A percentile compares a stretch with the other conserved stretches of the same genome.
Conservation (phyloP, 2,329 filamentous ascomycete species). For the Arthrobotrys iridis region DNA sequence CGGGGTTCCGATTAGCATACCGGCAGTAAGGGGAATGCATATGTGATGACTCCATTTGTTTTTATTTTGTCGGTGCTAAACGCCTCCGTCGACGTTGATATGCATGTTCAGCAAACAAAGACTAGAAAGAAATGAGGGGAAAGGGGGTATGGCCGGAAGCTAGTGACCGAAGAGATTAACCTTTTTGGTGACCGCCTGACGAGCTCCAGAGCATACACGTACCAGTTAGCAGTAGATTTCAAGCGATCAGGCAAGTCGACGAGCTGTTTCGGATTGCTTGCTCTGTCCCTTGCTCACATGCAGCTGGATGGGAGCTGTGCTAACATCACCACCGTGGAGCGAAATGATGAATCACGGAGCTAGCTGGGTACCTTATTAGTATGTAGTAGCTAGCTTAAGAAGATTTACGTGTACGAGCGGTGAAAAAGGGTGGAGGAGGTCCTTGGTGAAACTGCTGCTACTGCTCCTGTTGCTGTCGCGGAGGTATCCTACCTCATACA, state of each 20-base stretch:
- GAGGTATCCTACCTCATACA: not conserved
- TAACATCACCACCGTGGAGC: not conserved
- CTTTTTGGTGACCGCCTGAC: constrained; percentile 40
- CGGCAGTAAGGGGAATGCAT: not conserved
- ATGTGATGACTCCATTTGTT: constrained; percentile 4
- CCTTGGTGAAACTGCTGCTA: constrained; percentile 1
- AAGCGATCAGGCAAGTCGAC: constrained; percentile 33
- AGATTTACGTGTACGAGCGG: not conserved
- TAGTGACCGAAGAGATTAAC: constrained; percentile 35
- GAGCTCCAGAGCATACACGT: constrained; percentile 28
- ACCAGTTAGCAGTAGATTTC: constrained; percentile 6
- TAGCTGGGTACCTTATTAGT: not conserved
- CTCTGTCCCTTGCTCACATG: constrained; percentile 39
- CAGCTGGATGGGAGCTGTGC: constrained; percentile 4
- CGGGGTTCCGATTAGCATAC: constrained; percentile 26
- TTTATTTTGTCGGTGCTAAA: not conserved
- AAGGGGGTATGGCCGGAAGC: constrained; percentile 23
- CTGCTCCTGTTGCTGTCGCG: not conserved
- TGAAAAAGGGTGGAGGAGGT: constrained; percentile 1
- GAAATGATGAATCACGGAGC: constrained; percentile 14
- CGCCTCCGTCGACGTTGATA: constrained; percentile 8
- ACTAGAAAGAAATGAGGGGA: not conserved
- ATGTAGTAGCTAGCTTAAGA: not conserved
- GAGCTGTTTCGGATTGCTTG: constrained; percentile 27
- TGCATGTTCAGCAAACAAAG: constrained; percentile 1